Conservation (phyloP, 768 basidiomycete species). For the Aureoboletus auriporus region DNA sequence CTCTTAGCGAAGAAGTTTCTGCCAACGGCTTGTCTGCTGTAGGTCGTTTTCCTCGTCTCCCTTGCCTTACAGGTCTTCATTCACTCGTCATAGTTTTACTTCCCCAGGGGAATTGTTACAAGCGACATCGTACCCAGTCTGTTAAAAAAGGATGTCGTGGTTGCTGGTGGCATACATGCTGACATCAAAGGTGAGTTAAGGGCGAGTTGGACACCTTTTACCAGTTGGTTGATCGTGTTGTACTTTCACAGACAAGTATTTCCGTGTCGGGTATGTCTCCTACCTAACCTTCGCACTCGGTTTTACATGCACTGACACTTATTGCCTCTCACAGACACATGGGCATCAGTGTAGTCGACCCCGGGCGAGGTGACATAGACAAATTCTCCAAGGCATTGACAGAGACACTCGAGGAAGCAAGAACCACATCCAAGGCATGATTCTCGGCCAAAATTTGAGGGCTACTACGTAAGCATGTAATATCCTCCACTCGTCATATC, state of each 20-base stretch:
- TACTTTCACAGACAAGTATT: conserved; percentile 64
- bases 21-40: conserved; percentile 97
- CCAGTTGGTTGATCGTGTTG: conserved; percentile 4
- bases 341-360: conserved; percentile 79
- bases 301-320: background rate
- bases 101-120: conserved; percentile 75
- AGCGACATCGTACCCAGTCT: conserved; percentile 76
- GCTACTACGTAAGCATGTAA: too few species aligned
- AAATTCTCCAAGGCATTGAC: conserved; percentile 63
- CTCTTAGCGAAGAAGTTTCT: conserved; percentile 53
- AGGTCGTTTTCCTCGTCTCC: conserved; percentile 12
- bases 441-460: too few species aligned
- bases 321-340: conserved; percentile 58
- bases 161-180: conserved; percentile 86
- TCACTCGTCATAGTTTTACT: conserved; percentile 56
- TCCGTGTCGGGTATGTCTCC: conserved; percentile 73
- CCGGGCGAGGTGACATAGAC: conserved; percentile 69
- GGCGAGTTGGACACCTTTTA: background rate
- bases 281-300: background rate
- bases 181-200: conserved; percentile 65
- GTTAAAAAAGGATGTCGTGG: conserved; percentile 65
- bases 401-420: conserved; percentile 45
- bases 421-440: conserved; percentile 18
- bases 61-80: background rate
- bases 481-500: too few species aligned